Evolutionary conservation across 106 monocot genomes (phyloP), one percentile per base, ranked within the genome.

Genomic region (Hemerocallis citrina): DNA sequence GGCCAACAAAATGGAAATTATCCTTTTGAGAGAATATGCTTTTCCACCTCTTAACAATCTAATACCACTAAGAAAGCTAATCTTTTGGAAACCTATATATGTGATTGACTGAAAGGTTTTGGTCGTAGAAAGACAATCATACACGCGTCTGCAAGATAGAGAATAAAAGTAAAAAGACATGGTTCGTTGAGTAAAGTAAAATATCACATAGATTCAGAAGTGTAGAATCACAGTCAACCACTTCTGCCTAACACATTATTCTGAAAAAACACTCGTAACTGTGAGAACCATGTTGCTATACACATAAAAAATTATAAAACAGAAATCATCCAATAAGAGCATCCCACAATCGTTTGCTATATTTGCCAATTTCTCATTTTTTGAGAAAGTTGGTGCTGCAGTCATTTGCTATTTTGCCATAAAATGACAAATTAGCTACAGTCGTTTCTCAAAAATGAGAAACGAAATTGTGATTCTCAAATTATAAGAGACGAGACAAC

Each of bases 31-130:
- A 57, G 57, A 57, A n/a, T 4, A 57, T 36, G 21, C 1, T 21
- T 14, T 22, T 36, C 20, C 57, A 3, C 57, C 35, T 36, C 14
- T 20, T 36, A 22, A 36, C 20, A 57, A 19, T 52, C 24, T 55
- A 31, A 33, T 31, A 29, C 55, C 30, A 21, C 57, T 35, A 57
- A 34, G 36, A 21, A 57, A 57, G 35, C 57, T 36, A 8, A 57
- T 57, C 35, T 22, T 57, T 57, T 21, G 33, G 6, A 57, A 35
- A 35, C n/a, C n/a, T n/a, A n/a, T 35, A 35, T 57, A 21, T 36
- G 57, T 21, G 35, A 57, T 34, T 57, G 57, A 57, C 19, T 17
- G 5, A 36, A 21, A 57, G 11, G 21, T 35, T 34, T 35, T 7
- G 17, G 35, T 16, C 31, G 4, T 16, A 32, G 54, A 54, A 49